Conservation (phyloP, 2,329 filamentous ascomycete genomes). For the Colletotrichum sp. region DNA sequence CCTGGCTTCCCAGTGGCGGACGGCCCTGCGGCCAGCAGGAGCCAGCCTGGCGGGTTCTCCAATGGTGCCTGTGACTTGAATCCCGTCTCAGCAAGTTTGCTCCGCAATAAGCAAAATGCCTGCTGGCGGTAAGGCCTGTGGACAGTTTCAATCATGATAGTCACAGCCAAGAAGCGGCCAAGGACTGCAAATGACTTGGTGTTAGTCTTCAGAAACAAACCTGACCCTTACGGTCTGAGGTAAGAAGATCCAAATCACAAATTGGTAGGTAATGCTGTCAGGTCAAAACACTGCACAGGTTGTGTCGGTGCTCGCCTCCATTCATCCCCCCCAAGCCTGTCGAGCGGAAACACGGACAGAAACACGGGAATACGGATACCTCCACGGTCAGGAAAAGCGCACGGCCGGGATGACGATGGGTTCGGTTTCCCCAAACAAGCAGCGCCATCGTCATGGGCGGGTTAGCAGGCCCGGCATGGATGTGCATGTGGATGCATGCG, state of each 20-base stretch:
- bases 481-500: neutral
- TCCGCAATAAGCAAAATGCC: neutral
- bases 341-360: neutral
- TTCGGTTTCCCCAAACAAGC: conserved; percentile 3
- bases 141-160: neutral
- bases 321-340: neutral
- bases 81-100: neutral
- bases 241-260: conserved; percentile 2
- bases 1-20: neutral
- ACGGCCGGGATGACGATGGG: neutral
- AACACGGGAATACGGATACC: conserved; percentile 13
- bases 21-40: neutral
- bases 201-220: neutral
- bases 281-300: neutral
- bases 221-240: neutral
- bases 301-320: neutral
- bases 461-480: neutral
- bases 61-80: neutral
- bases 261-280: neutral
- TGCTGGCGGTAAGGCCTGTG: neutral
- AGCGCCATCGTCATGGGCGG: conserved; percentile 13
- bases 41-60: neutral
- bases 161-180: neutral
- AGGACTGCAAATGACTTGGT: neutral
- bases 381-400: neutral